Conservation (phyloP, 306 rosid species). For the Carpinus fangiana region DNA sequence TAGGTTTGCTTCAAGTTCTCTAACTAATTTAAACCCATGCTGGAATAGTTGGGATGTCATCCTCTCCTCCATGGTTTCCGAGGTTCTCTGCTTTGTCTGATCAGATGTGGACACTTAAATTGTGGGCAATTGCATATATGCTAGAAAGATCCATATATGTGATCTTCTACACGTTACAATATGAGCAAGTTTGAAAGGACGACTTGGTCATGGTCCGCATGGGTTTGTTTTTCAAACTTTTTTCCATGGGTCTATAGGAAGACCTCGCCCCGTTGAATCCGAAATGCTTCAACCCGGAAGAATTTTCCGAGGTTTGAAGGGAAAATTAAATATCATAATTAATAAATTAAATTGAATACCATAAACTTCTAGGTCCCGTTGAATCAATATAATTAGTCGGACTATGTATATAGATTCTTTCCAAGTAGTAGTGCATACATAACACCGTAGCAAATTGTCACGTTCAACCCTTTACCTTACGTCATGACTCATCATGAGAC, state of each 20-base stretch:
- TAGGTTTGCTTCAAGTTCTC: conserved; percentile 41
- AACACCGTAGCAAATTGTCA: not conserved
- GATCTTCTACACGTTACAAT: conserved; percentile 40
- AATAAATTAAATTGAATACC: too few relatives aligned
- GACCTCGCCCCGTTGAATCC: conserved; percentile 51
- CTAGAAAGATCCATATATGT: not conserved
- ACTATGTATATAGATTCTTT: too few relatives aligned
- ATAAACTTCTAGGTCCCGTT: not conserved
- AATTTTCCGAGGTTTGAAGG: conserved; percentile 38
- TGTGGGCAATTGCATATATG: conserved; percentile 28
- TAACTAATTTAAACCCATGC: conserved; percentile 46
- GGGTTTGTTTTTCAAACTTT: conserved; percentile 36
- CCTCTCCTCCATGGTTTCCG: conserved; percentile 46
- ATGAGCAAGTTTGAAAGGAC: conserved; percentile 13
- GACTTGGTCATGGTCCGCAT: conserved; percentile 66
- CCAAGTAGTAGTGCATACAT: not conserved
- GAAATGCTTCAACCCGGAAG: conserved; percentile 26
- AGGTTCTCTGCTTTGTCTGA: not conserved
- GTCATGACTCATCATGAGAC: not conserved
- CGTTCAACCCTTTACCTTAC: conserved; percentile 20
- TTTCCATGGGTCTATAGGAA: conserved; percentile 37
- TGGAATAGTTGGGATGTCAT: conserved; percentile 19
- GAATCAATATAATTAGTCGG: not conserved
- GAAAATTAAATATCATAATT: conserved; percentile 10
- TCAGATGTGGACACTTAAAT: conserved; percentile 19